Evolutionary conservation across 2,329 filamentous ascomycete species (phyloP).

Genomic region (Hypoxylon sp.): DNA sequence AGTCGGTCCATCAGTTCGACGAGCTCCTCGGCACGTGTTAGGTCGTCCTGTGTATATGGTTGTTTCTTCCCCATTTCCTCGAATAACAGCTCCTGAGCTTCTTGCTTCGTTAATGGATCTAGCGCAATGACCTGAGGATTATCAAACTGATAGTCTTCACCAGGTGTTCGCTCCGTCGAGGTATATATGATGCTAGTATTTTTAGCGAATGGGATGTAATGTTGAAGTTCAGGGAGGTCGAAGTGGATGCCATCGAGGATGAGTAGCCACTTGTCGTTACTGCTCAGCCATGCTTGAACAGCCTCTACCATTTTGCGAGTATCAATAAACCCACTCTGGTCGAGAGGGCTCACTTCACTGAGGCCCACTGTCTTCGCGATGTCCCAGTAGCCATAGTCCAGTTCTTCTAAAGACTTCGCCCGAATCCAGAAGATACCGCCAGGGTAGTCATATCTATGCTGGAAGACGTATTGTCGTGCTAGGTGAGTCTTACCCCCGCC

Average conservation of each 20-base stretch:
- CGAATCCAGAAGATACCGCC: slow-evolving; percentile 80
- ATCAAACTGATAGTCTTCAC: slow-evolving; percentile 70
- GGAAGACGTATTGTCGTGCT: slow-evolving; percentile 76
- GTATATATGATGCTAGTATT: slow-evolving; percentile 78
- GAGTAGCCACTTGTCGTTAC: slow-evolving; percentile 75
- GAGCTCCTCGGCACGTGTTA: slow-evolving; percentile 70
- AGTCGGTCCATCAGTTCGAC: slow-evolving; percentile 75
- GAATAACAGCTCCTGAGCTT: slow-evolving; percentile 73
- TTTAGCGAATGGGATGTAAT: slow-evolving; percentile 75
- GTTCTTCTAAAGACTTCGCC: slow-evolving; percentile 71
- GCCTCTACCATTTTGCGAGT: slow-evolving; percentile 66
- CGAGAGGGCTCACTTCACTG: slow-evolving; percentile 59
- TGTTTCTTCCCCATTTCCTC: slow-evolving; percentile 73
- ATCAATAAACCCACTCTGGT: slow-evolving; percentile 58
- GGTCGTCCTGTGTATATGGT: slow-evolving; percentile 69
- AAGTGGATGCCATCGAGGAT: slow-evolving; percentile 78
- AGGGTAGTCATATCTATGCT: slow-evolving; percentile 70
- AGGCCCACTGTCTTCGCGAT: slow-evolving; percentile 72
- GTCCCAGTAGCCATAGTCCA: slow-evolving; percentile 75
- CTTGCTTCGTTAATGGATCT: slow-evolving; percentile 66
- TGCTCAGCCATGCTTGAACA: slow-evolving; percentile 74
- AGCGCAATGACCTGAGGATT: slow-evolving; percentile 72
- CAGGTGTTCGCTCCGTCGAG: slow-evolving; percentile 72
- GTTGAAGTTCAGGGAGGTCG: slow-evolving; percentile 68
- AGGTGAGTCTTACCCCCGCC: slow-evolving; percentile 79